Evolutionary conservation across 495 filamentous ascomycete species (phyloP), one percentile per base, ranked within the genome.

Genomic region (Penicillium lividum): DNA sequence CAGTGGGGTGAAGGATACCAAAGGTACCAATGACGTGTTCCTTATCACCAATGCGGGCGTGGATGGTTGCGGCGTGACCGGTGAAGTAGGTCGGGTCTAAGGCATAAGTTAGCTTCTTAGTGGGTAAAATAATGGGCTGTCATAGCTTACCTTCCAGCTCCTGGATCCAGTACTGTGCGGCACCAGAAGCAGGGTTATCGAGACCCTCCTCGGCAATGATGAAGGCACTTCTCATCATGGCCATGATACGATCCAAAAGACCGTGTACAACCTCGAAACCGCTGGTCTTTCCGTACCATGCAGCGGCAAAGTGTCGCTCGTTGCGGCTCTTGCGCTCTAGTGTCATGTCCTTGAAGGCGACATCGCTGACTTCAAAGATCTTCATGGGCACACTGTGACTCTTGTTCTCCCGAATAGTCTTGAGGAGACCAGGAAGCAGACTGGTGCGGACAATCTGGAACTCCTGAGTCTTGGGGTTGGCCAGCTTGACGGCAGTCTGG

Each of bases 221-320:
- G 77, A 96, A 96, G 38, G 86, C 84, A 27, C 82, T 86, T 64
- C 89, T 89, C 48, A 99, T 81, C 95, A 99, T 98, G 43, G 88
- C 77, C 84, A 99, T 88, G 55, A 97, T 77, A 15, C 94, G 86
- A 68, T 98, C 94, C 29, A 99, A 72, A 60, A 99, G 78, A 50
- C 94, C 95, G 77, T 98, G 95, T 6, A 99, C 92, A 51, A 95
- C 77, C 73, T 99, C 95, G 74, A 99, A 99, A 16, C 94, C 94
- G 61, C 87, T 90, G n/a, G 83, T 89, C 83, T 95, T 97, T 60
- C 92, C 93, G 70, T 91, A 94, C 80, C 87, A 96, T 0, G 92
- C 92, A n/a, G 92, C 94, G 16, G 91, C 92, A 74, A 95, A 97
- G 73, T 93, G 93, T 27, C 93, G 76, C 81, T 97, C 92, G 67